These are phyloP conservation scores for Adansonia grandidieri DNA, from an alignment of 441 rosid species.

Conservation along the genomic window DNA sequence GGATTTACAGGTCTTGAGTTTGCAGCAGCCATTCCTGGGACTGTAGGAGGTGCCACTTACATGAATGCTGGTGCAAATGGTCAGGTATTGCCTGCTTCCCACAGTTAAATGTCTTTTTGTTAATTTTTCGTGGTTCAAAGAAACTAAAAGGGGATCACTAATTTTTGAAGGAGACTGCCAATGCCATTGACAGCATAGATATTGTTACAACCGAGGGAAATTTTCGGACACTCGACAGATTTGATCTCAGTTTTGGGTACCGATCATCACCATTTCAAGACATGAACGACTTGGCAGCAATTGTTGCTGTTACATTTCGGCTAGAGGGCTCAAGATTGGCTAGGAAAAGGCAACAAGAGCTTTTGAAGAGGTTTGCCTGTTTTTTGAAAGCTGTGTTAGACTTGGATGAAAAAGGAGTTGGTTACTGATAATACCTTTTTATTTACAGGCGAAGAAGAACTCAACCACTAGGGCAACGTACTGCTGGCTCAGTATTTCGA, in stretches of 20 bases:
- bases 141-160: not conserved
- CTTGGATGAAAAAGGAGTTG: not conserved
- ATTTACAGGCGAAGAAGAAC: constrained; percentile 28
- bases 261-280: constrained; percentile 35
- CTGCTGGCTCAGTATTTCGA: constrained; percentile 36
- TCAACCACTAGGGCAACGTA: constrained; percentile 33
- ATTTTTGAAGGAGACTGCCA: constrained; percentile 34
- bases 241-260: constrained; percentile 37
- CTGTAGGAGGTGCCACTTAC: constrained; percentile 43
- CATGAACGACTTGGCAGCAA: constrained; percentile 39
- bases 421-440: not conserved
- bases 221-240: constrained; percentile 27
- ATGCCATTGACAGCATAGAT: constrained; percentile 32
- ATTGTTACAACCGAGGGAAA: constrained; percentile 31
- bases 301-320: constrained; percentile 38
- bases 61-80: constrained; percentile 52
- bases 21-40: constrained; percentile 41
- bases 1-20: constrained; percentile 47
- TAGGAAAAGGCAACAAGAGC: constrained; percentile 30
- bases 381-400: not conserved
- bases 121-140: not conserved
- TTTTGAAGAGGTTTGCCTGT: constrained; percentile 23
- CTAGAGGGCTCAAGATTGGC: constrained; percentile 33
- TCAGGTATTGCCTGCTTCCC: constrained; percentile 27
- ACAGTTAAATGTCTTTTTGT: not conserved